Conservation (phyloP, 305 asterid genomes). For the Fraxinus sp. region DNA sequence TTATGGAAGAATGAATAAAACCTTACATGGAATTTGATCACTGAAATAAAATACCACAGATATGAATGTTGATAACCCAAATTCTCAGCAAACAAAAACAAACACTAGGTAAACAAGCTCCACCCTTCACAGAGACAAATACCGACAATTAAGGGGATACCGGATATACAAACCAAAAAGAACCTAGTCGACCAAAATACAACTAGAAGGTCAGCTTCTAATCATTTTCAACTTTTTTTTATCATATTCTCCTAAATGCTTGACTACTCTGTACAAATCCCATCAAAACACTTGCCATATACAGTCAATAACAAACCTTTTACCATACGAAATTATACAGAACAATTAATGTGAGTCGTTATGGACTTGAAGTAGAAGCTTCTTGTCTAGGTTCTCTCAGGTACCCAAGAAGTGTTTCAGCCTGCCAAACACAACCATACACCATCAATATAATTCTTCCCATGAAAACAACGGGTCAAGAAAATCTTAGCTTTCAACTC, state of each 20-base stretch:
- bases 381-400: constrained; percentile 93
- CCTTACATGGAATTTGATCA: constrained; percentile 36
- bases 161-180: constrained; percentile 13
- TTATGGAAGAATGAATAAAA: constrained; percentile 18
- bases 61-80: constrained; percentile 42
- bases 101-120: constrained; percentile 35
- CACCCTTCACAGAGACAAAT: constrained; percentile 25
- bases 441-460: constrained; percentile 4
- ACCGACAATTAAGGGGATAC: constrained; percentile 5
- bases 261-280: constrained; percentile 56
- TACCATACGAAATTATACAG: constrained; percentile 27
- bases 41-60: constrained; percentile 40
- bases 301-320: constrained; percentile 46
- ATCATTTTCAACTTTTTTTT: constrained; percentile 8
- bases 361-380: constrained; percentile 73
- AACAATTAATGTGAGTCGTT: constrained; percentile 27
- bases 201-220: constrained; percentile 49
- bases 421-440: constrained; percentile 49
- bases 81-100: constrained; percentile 33
- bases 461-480: background rate
- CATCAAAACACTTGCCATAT: constrained; percentile 39
- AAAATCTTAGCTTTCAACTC: constrained; percentile 26
- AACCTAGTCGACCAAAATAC: constrained; percentile 36
- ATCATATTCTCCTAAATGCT: constrained; percentile 31
- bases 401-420: constrained; percentile 82